Evolutionary conservation across 805 yeast genomes (phyloP).

Genomic region (Kazachstania kunashirensis): DNA sequence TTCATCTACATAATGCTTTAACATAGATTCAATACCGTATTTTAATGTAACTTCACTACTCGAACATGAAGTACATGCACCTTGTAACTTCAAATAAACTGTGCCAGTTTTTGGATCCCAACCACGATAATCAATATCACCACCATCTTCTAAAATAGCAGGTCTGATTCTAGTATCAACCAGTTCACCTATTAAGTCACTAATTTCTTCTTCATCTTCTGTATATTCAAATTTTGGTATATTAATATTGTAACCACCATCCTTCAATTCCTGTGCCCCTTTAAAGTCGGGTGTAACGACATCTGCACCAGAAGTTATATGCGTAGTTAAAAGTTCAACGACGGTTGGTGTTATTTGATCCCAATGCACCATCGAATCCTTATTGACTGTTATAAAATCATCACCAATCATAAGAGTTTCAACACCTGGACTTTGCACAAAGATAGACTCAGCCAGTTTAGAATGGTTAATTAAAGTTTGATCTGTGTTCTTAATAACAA

Average conservation of each 20-base stretch:
- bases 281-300: conserved; percentile 21
- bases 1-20: conserved; percentile 93
- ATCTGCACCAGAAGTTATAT: conserved; percentile 23
- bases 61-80: conserved; percentile 93
- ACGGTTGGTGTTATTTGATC: conserved; percentile 60
- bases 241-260: conserved; percentile 29
- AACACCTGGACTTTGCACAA: conserved; percentile 42
- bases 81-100: conserved; percentile 80
- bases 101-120: conserved; percentile 80
- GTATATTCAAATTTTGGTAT: conserved; percentile 26
- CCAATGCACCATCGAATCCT: conserved; percentile 60
- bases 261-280: conserved; percentile 28
- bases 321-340: conserved; percentile 28
- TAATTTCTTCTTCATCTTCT: conserved; percentile 71
- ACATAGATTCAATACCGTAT: conserved; percentile 95
- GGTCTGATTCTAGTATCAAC: conserved; percentile 94
- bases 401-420: conserved; percentile 63
- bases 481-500: conserved; percentile 28
- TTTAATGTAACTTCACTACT: conserved; percentile 85
- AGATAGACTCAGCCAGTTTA: conserved; percentile 52
- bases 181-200: conserved; percentile 82
- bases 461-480: conserved; percentile 35
- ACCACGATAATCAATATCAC: conserved; percentile 83
- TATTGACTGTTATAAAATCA: conserved; percentile 65
- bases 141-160: conserved; percentile 97